Conservation (phyloP, 2,329 filamentous ascomycete species). For the Dactylonectria macrodidyma region DNA sequence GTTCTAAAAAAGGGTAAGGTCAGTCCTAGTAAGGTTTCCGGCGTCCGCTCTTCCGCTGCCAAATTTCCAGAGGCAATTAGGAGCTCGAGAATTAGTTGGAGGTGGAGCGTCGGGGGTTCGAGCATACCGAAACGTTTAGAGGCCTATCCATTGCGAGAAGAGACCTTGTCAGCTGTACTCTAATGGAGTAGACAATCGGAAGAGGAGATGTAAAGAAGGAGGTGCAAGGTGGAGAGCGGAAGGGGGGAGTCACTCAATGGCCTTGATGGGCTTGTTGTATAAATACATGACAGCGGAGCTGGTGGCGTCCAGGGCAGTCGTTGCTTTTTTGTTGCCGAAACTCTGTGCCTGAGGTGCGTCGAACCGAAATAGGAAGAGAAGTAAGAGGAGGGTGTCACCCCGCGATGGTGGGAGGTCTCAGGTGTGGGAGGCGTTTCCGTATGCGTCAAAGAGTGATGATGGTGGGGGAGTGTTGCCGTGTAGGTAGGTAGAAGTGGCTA, state of each 20-base stretch:
- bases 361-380: conserved; percentile 43
- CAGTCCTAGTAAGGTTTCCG: conserved; percentile 29
- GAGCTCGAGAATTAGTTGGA: conserved; percentile 11
- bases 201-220: conserved; percentile 16
- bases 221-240: conserved; percentile 19
- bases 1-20: conserved; percentile 56
- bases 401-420: conserved; percentile 36
- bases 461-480: conserved; percentile 19
- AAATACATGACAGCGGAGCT: conserved; percentile 50
- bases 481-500: conserved; percentile 2
- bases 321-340: conserved; percentile 40
- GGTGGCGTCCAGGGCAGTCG: conserved; percentile 28
- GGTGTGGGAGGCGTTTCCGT: conserved; percentile 29
- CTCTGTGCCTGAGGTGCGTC: conserved; percentile 30
- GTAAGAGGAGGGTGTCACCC: conserved; percentile 40
- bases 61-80: conserved; percentile 23
- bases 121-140: conserved; percentile 51
- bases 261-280: conserved; percentile 56
- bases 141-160: conserved; percentile 52
- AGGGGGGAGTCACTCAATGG: conserved; percentile 54
- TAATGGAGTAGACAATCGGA: conserved; percentile 18
- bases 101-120: not conserved
- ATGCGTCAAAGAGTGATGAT: not conserved
- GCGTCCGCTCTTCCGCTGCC: conserved; percentile 8
- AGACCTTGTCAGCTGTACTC: conserved; percentile 26